Base-by-base conservation (phyloP, 2,329 filamentous ascomycete genomes). In the Ophiosphaerella korrae region DNA sequence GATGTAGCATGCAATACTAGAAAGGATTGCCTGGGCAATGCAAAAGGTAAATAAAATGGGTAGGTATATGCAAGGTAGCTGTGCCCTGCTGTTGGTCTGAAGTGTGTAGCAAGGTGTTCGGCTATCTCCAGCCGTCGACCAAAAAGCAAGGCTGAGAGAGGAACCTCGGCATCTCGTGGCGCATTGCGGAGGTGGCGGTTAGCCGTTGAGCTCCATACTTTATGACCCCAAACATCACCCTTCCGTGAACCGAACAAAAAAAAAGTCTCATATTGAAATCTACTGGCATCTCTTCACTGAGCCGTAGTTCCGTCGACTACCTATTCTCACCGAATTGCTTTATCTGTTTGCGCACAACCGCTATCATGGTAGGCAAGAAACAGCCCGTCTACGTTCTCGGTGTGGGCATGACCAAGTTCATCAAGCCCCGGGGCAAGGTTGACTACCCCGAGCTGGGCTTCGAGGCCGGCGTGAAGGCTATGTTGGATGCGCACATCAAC, bases 351-450 rank as follows among this genome's bases (percentile, higher is more conserved):
- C 32, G 29, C 42, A 41, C 54, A 52, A 48, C 41, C 57, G 55
- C 54, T 68, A 79, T 44, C 54, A 83, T 84, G 81, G 77, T 74
- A 58, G 78, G 61, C 48, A 60, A 79, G 62, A 81, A 82, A 61
- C 76, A 79, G 57, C 82, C 82, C 63, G 82, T 82, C 81, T 97
- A 97, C 81, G 90, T 97, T 71, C 86, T 97, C 54, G 93, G 93
- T 80, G 94, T 97, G 64, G 93, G 93, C 79, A 94, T 97, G 90
- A 97, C 93, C 78, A 96, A 96, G 78, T 97, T 97, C 84, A 93
- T 97, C 84, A 97, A 97, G 81, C 92, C 92, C 36, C 86, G 92
- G 49, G 90, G 91, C 72, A 93, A 93, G 74, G 89, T 96, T 60
- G 92, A 96, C 78, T 97, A 97, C 78, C 91, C 91, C 7, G 92